Evolutionary conservation across 805 yeast genomes (phyloP).

Genomic region (Hanseniaspora lachancei): DNA sequence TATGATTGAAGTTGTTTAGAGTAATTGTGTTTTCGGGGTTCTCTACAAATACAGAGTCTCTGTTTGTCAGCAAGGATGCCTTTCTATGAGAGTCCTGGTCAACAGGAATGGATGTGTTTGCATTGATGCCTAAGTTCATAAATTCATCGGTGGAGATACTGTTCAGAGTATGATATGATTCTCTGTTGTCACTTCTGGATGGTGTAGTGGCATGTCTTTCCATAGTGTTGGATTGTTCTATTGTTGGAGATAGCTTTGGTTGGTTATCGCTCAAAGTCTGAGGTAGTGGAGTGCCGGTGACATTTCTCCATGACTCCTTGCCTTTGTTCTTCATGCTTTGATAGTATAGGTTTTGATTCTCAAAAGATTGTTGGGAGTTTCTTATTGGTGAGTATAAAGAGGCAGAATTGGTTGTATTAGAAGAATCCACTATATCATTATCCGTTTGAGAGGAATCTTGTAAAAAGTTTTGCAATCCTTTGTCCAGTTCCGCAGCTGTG

Average conservation of each 20-base stretch:
- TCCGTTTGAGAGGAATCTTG: conserved; percentile 16
- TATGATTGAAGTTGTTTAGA: neutral
- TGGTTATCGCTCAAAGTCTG: neutral
- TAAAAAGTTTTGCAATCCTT: conserved; percentile 9
- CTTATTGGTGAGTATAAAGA: conserved; percentile 20
- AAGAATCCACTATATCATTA: conserved; percentile 12
- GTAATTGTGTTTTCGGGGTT: neutral
- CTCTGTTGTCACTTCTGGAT: conserved; percentile 31
- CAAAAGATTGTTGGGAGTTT: conserved; percentile 10
- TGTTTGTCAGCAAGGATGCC: conserved; percentile 27
- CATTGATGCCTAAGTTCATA: conserved; percentile 38
- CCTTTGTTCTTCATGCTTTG: conserved; percentile 25
- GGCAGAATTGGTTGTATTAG: conserved; percentile 21
- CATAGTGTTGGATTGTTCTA: conserved; percentile 24
- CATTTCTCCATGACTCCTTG: conserved; percentile 49
- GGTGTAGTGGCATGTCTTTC: conserved; percentile 24
- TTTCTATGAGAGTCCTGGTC: conserved; percentile 38
- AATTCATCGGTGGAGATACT: conserved; percentile 79
- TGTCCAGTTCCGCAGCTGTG: conserved; percentile 11
- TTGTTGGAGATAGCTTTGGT: neutral
- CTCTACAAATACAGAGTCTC: conserved; percentile 32
- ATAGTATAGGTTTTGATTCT: conserved; percentile 24
- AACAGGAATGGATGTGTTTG: conserved; percentile 43
- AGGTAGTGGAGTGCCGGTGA: conserved; percentile 14
- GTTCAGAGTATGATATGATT: conserved; percentile 57